Evolutionary conservation across 176 grass and related monocot genomes (phyloP), one percentile per base, ranked within the genome.

Genomic region (Metroxylon sagu): DNA sequence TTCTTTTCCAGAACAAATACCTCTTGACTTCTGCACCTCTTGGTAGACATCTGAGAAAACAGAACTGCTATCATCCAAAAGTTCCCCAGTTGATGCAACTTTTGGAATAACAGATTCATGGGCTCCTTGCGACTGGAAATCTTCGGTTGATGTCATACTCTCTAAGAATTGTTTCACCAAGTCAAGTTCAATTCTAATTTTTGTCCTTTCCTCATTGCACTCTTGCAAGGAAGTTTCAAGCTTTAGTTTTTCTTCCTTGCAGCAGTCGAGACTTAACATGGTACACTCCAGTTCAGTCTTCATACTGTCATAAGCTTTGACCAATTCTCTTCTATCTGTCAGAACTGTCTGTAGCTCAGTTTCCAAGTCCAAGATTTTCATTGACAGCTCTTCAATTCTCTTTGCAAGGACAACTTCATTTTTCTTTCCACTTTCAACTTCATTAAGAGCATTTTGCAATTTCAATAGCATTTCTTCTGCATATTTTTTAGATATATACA

Each of bases 381-480:
- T 88, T 14, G 81, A 98, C 21, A 98, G 64, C 70, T 92, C 93
- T 72, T 98, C 87, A 57, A 98, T 83, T 64, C 74, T 88, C 74
- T 98, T 98, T 58, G 78, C 81, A 53, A 98, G 83, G 68, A 76
- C 76, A 78, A 85, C 82, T 76, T 98, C 93, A 60, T 75, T 92
- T 80, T 98, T 98, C 73, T 77, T 91, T 52, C 78, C 75, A 59
- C 58, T 88, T 77, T 92, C 87, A 70, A 92, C 81, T 55, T 98
- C 93, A 76, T 98, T 84, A 70, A 92, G 74, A 75, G 93, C 72
- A 76, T 71, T 89, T 85, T 98, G 87, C 64, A 98, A 70, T 74
- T 92, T 98, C 52, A 98, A 52, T 67, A 98, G 68, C 88, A 98
- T 92, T 79, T 98, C 93, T 92, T 98, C 93, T 52, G 93, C 71